phyloP scores from a whole-genome alignment of 805 yeast genomes.

The Cyberlindnera euphorbiae region DNA sequence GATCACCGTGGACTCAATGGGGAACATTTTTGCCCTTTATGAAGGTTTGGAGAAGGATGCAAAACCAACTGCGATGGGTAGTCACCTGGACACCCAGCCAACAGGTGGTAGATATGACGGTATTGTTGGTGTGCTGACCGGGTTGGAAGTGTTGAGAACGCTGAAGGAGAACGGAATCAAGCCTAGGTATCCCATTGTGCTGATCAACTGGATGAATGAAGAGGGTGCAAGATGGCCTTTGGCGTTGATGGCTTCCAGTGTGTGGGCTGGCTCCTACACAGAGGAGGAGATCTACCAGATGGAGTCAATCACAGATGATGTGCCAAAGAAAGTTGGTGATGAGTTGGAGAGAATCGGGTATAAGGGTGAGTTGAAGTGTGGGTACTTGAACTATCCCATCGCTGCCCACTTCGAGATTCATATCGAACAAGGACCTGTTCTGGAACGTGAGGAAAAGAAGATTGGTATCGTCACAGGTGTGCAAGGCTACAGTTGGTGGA shows the following conservation, averaged over 20 bases:
- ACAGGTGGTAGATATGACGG: conserved; percentile 79
- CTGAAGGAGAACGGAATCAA: conserved; percentile 50
- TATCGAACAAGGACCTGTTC: conserved; percentile 72
- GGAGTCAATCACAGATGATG: conserved; percentile 49
- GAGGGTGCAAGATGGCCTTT: conserved; percentile 78
- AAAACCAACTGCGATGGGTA: conserved; percentile 63
- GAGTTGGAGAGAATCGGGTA: conserved; percentile 62
- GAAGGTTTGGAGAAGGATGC: conserved; percentile 48
- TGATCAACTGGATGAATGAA: conserved; percentile 70
- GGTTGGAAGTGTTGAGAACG: conserved; percentile 62
- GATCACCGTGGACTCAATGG: conserved; percentile 58
- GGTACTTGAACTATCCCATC: conserved; percentile 46
- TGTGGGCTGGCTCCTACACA: conserved; percentile 52
- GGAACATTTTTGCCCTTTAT: conserved; percentile 61
- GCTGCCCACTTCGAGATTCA: conserved; percentile 72
- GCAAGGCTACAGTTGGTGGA: conserved; percentile 63
- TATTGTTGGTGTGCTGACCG: conserved; percentile 61
- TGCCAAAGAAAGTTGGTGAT: conserved; percentile 43
- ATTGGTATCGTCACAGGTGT: conserved; percentile 66
- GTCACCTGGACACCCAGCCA: conserved; percentile 75
- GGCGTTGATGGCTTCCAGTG: conserved; percentile 61
- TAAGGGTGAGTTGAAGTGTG: conserved; percentile 46
- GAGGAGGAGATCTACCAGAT: conserved; percentile 47
- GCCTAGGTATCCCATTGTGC: conserved; percentile 64
- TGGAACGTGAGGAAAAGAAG: conserved; percentile 49